Evolutionary conservation across 345 rosid species (phyloP), one percentile per base, ranked within the genome.

Genomic region (Acer saccharum): DNA sequence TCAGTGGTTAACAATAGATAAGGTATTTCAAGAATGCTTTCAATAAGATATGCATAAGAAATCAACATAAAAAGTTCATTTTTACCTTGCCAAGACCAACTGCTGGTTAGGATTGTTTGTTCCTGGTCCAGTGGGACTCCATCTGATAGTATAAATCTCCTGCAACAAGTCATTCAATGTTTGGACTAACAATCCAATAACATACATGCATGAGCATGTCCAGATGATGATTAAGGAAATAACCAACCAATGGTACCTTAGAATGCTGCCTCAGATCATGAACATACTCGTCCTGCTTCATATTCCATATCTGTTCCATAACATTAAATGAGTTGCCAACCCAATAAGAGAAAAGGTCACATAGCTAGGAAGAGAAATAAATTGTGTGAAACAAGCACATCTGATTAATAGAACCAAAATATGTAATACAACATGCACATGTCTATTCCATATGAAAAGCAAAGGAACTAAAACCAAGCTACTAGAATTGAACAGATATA

Each of bases 71-170:
- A 29, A 70, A 63, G 57, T 48, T 18, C 55, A 60, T 48, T 64
- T 44, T 76, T 83, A 93, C 99, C 98, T 94, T 6, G 98, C 99
- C 71, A 97, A 91, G 77, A 91, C 77, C 79, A 94, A 80, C 78
- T 80, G 97, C 74, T 91, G 94, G 84, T 97, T 97, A 78, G 98
- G 94, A 88, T 97, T 97, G 87, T 87, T 97, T 68, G 98, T 97
- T 76, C 93, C 95, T 48, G 86, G 75, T 71, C 98, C 99, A 18
- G 98, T 90, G 57, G 99, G 99, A 77, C 98, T 93, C 99, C 97
- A 97, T 84, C 94, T 90, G 80, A 93, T 88, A 10, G 97, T 90
- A 76, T 94, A 96, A 71, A 92, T 94, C 84, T 94, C 98, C 99
- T 96, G 87, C 72, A 83, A 58, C 69, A 62, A 27, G 58, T n/a